Evolutionary conservation across 2,329 filamentous ascomycete genomes (phyloP).

Genomic region (Mollisiaceae sp.): DNA sequence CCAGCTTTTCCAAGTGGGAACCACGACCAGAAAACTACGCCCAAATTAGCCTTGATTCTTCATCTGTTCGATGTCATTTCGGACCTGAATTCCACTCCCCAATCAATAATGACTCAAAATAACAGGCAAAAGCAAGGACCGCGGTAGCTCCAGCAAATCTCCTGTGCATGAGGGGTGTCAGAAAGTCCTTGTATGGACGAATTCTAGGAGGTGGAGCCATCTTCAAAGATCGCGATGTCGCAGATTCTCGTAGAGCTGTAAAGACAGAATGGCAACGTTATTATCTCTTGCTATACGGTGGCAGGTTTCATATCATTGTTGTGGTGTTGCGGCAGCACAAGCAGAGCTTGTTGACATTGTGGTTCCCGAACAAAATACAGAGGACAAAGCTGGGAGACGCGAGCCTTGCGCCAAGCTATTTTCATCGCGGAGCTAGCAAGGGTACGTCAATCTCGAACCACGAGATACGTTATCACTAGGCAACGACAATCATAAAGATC

Average conservation of each 20-base stretch:
- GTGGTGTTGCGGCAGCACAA: constrained; percentile 22
- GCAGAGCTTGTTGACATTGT: constrained; percentile 36
- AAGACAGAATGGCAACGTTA: constrained; percentile 25
- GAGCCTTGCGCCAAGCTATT: constrained; percentile 19
- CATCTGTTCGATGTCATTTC: constrained; percentile 37
- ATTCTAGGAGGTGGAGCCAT: constrained; percentile 43
- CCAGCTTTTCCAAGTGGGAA: constrained; percentile 80
- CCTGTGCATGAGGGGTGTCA: constrained; percentile 86
- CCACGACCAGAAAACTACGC: constrained; percentile 80
- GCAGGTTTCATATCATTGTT: constrained; percentile 30
- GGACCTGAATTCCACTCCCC: constrained; percentile 72
- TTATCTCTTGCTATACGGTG: constrained; percentile 20
- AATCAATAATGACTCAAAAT: constrained; percentile 72
- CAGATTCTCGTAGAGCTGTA: constrained; percentile 18
- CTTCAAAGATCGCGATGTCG: constrained; percentile 15
- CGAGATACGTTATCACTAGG: constrained; percentile 28
- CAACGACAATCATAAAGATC: constrained; percentile 23
- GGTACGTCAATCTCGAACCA: constrained; percentile 37
- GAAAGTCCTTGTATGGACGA: constrained; percentile 68
- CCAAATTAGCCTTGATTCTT: not conserved
- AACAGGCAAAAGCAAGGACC: constrained; percentile 73
- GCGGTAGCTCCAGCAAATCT: constrained; percentile 81
- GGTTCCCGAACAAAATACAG: constrained; percentile 33
- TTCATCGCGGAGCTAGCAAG: constrained; percentile 14
- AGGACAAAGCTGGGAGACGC: constrained; percentile 15